phyloP scores from a whole-genome alignment of 163 green algal species.

The Volvox carteri region DNA sequence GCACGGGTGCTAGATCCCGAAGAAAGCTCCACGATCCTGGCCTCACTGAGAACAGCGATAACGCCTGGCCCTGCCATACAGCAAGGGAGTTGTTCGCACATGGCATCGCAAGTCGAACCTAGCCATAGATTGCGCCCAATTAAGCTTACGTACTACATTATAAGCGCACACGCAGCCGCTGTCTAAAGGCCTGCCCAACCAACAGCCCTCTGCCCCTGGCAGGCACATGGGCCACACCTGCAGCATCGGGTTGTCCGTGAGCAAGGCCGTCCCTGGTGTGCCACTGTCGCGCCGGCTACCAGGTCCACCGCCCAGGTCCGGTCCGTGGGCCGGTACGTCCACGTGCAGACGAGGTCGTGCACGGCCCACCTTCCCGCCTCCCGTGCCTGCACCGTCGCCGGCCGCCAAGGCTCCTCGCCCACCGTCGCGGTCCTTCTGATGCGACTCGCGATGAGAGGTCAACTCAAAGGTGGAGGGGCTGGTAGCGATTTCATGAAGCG shows the following conservation, averaged over 20 bases:
- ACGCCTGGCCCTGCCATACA: too few species aligned
- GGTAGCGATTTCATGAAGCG: conserved; percentile 72
- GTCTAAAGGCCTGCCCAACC: too few species aligned
- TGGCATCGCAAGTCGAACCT: too few species aligned
- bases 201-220: too few species aligned
- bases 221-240: too few species aligned
- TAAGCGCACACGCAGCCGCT: too few species aligned
- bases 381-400: background rate
- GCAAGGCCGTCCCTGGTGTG: conserved; percentile 13
- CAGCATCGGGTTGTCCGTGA: conserved; percentile 36
- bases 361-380: conserved; percentile 22
- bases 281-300: conserved; percentile 29
- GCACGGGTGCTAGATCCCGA: too few species aligned
- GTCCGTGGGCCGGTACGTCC: conserved; percentile 13
- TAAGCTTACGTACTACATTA: too few species aligned
- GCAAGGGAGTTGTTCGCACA: too few species aligned
- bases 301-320: background rate
- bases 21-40: too few species aligned
- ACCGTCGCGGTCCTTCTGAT: background rate
- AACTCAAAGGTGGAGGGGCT: conserved; percentile 62
- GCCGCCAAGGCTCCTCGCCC: background rate
- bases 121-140: too few species aligned
- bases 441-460: conserved; percentile 17
- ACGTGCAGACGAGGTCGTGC: conserved; percentile 37
- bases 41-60: too few species aligned